Percentiles rank a stretch among this genome's conserved stretches.
phyloP scores from a whole-genome alignment of 305 asterid genomes.

The Striga hermonthica region DNA sequence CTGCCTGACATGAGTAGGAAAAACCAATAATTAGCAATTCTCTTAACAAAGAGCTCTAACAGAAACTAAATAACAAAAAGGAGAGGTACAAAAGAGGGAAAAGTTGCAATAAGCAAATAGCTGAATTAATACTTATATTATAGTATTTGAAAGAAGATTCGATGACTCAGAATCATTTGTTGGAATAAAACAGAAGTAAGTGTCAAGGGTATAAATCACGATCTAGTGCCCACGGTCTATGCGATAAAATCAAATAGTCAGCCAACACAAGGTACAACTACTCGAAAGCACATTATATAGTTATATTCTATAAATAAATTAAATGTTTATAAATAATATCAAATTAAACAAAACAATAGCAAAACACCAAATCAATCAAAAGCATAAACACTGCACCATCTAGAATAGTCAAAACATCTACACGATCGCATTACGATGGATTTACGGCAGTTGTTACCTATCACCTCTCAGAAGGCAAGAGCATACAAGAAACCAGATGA shows the following conservation, averaged over 20 bases:
- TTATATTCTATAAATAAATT: background rate
- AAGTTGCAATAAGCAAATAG: background rate
- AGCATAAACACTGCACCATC: background rate
- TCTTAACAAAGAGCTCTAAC: constrained; percentile 4
- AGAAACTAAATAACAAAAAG: background rate
- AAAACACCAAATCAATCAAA: background rate
- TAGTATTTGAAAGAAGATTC: constrained; percentile 3
- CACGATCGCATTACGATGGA: too few relatives aligned
- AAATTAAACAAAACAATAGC: background rate
- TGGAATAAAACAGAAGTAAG: background rate
- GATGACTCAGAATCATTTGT: background rate
- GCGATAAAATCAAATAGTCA: background rate
- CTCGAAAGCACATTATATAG: background rate
- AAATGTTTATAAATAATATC: background rate
- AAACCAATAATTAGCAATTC: constrained; percentile 25
- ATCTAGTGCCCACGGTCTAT: background rate
- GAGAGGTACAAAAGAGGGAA: background rate
- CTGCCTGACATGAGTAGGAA: constrained; percentile 54
- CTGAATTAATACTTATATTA: constrained; percentile 5
- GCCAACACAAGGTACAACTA: background rate
- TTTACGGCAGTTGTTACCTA: too few relatives aligned
- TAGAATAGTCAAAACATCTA: background rate
- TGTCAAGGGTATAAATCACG: too few relatives aligned
- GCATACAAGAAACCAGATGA: background rate
- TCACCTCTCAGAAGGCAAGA: background rate